Evolutionary conservation across 139 green algal genomes (phyloP).

Genomic region (Pseudopediastrum boryanum): DNA sequence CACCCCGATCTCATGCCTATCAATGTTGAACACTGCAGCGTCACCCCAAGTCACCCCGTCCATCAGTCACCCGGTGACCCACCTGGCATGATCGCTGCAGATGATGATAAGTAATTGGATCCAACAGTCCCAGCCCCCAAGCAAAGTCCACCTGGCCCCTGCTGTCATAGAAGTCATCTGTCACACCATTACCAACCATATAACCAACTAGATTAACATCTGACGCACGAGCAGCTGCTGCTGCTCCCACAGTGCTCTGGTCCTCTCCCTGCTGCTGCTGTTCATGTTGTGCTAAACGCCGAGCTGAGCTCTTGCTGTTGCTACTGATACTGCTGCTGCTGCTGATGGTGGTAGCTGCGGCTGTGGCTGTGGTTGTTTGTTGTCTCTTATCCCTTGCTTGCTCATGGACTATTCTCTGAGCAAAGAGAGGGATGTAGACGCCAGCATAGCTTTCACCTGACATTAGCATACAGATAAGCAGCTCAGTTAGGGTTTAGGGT

Average conservation of each 20-base stretch:
- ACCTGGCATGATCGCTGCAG: conserved; percentile 45
- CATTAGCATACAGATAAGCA: background rate
- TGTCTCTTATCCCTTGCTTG: background rate
- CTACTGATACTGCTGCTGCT: conserved; percentile 36
- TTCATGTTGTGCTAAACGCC: no score
- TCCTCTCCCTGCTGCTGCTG: conserved; percentile 12
- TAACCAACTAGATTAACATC: conserved; percentile 61
- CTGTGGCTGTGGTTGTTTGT: conserved; percentile 15
- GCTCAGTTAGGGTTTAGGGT: no score
- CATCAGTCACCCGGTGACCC: no score
- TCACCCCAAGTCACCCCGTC: no score
- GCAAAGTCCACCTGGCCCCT: conserved; percentile 69
- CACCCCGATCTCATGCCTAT: no score
- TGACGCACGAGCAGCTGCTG: conserved; percentile 6
- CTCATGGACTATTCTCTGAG: conserved; percentile 43
- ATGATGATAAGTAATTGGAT: conserved; percentile 40
- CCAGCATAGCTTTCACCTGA: conserved; percentile 74
- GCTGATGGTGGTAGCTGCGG: conserved; percentile 1
- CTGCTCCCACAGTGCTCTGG: background rate
- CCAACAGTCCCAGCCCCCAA: conserved; percentile 58
- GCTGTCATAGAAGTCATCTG: conserved; percentile 66
- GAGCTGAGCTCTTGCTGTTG: background rate
- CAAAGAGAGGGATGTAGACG: conserved; percentile 70
- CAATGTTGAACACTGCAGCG: no score
- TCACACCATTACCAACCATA: conserved; percentile 77